Evolutionary conservation across 345 rosid genomes (phyloP), one percentile per base, ranked within the genome.

Genomic region (Raphanus sativus): DNA sequence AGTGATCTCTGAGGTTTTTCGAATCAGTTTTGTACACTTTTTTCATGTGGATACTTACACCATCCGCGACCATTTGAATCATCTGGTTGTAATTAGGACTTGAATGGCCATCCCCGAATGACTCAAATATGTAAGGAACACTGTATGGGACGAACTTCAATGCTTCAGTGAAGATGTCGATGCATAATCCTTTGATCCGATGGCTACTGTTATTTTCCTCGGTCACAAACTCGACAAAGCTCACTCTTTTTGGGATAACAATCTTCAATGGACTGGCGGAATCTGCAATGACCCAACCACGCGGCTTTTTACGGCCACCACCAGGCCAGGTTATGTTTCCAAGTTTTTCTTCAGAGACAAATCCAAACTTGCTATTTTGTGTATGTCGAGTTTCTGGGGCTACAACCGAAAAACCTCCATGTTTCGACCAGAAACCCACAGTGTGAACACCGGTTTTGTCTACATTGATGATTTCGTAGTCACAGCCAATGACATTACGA

Each of bases 381-480:
- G 29, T 72, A 24, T 65, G 76, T 56, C 69, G 81, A 61, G 67
- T 28, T 69, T 86, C 86, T 3, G 91, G 88, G 9, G 88, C 83
- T 58, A 80, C 63, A 81, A 86, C 72, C 0, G 95, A 88, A 80
- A 88, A 76, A 62, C 95, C 91, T 8, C 80, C 79, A 50, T 9
- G 15, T 28, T 66, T 71, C 48, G 89, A 87, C 98, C 97, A 94
- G 68, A 82, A 90, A 45, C 98, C 97, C 60, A 90, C 90, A 42
- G 78, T 82, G 42, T 28, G 86, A 79, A 82, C 64, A 28, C 81
- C 82, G 61, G 74, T 80, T 65, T 70, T 72, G 62, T 75, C 75
- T 54, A 90, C 77, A 81, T 94, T 94, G 62, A 94, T 84, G 77
- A 94, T 87, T 28, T 94, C 98, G 58, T 87, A 94, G 73, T 89